Conservation (phyloP, 306 rosid genomes). For the Vicia villosa region DNA sequence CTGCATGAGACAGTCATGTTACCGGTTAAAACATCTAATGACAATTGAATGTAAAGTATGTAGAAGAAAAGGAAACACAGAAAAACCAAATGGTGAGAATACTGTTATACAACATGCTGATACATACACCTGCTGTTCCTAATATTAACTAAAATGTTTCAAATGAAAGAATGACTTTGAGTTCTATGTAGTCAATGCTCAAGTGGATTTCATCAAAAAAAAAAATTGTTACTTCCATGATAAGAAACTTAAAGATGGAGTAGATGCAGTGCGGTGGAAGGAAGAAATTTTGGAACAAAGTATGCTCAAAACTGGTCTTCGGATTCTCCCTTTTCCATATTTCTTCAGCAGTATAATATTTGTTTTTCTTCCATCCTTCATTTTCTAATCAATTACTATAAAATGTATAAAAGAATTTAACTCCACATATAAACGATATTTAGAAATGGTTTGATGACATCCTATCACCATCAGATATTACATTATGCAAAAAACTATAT, state of each 20-base stretch:
- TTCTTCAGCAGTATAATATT: neutral
- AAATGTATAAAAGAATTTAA: conserved; percentile 24
- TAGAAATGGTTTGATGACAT: neutral
- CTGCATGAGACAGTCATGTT: conserved; percentile 50
- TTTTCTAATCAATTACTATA: neutral
- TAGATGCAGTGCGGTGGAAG: conserved; percentile 17
- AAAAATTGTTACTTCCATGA: conserved; percentile 13
- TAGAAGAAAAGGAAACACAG: conserved; percentile 14
- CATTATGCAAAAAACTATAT: conserved; percentile 12
- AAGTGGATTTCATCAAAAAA: conserved; percentile 16
- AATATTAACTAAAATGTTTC: conserved; percentile 1
- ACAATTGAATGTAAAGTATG: conserved; percentile 4
- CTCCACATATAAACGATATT: neutral
- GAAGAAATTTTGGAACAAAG: conserved; percentile 26
- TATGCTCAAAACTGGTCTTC: conserved; percentile 14
- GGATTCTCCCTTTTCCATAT: neutral
- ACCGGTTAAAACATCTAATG: conserved; percentile 32
- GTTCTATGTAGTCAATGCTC: neutral
- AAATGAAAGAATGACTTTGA: conserved; percentile 18
- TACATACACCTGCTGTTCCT: conserved; percentile 20
- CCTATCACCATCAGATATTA: conserved; percentile 12
- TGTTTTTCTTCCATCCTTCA: conserved; percentile 28
- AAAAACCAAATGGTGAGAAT: conserved; percentile 26
- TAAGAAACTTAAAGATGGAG: conserved; percentile 11
- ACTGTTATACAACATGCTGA: conserved; percentile 10